Conservation (phyloP, 75 land plant species). For the Selaginella moellendorffii region DNA sequence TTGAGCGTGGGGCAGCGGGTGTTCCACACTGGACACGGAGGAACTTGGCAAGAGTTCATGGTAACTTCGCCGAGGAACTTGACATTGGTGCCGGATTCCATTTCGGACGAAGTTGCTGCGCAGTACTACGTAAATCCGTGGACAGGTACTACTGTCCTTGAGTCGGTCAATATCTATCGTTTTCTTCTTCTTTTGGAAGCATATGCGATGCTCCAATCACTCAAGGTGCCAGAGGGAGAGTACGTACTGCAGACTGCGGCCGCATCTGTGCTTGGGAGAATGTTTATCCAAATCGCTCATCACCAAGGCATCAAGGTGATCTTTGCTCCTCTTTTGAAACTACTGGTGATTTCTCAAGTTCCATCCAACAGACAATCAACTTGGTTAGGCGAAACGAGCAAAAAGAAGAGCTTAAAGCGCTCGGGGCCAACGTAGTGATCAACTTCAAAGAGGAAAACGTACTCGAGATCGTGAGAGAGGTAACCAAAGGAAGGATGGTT, state of each 20-base stretch:
- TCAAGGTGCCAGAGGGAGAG: slow-evolving; percentile 5
- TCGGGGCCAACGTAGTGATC: slow-evolving; percentile 29
- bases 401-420: slow-evolving; percentile 18
- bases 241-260: background rate
- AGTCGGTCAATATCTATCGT: slow-evolving; percentile 1
- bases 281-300: background rate
- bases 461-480: slow-evolving; percentile 10
- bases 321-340: too few species aligned
- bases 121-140: slow-evolving; percentile 19
- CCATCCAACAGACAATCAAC: slow-evolving; percentile 20
- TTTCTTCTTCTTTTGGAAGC: background rate
- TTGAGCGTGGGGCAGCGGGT: slow-evolving; percentile 17
- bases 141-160: slow-evolving; percentile 12
- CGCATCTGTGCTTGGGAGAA: slow-evolving; percentile 3
- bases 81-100: slow-evolving; percentile 13
- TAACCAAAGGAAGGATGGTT: slow-evolving; percentile 17
- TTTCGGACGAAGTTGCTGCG: slow-evolving; percentile 18
- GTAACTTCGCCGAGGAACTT: background rate
- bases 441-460: slow-evolving; percentile 12
- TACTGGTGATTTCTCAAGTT: background rate
- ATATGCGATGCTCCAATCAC: background rate
- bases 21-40: slow-evolving; percentile 9
- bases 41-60: slow-evolving; percentile 23
- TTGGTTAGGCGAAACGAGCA: slow-evolving; percentile 26
- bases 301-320: background rate